These are phyloP conservation scores for Paecilomyces formosus DNA, from an alignment of 2,329 filamentous ascomycete genomes.

Conservation along the genomic window DNA sequence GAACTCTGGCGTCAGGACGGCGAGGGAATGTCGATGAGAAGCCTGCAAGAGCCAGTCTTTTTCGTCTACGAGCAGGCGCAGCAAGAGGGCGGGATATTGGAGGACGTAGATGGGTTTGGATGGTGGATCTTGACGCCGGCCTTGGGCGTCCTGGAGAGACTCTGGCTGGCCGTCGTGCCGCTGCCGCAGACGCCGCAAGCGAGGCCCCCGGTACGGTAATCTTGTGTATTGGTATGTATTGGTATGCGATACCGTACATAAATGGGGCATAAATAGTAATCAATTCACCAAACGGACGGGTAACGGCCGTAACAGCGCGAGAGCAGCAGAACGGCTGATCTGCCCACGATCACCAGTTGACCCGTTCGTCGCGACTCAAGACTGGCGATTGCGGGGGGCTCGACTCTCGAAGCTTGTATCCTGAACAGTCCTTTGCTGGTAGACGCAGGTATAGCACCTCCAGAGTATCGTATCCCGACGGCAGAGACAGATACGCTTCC, in stretches of 20 bases:
- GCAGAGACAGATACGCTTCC: neutral
- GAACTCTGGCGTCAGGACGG: neutral
- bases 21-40: neutral
- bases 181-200: constrained; percentile 33
- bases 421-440: neutral
- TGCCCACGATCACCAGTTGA: neutral
- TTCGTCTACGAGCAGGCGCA: constrained; percentile 3
- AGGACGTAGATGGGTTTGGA: constrained; percentile 21
- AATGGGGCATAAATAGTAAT: too few species aligned
- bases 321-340: neutral
- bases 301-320: neutral
- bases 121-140: constrained; percentile 23
- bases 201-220: constrained; percentile 10
- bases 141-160: constrained; percentile 17
- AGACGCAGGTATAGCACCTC: neutral
- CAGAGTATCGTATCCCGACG: neutral
- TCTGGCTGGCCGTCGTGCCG: constrained; percentile 32
- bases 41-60: neutral
- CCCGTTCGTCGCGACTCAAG: neutral
- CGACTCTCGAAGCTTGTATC: neutral
- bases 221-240: too few species aligned
- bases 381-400: neutral
- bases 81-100: constrained; percentile 9
- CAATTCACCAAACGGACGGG: too few species aligned
- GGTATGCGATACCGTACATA: too few species aligned